A percentile compares a stretch with the other conserved stretches of the same genome.
phyloP scores from a whole-genome alignment of 2,329 filamentous ascomycete genomes.

The Aureobasidium sp. region DNA sequence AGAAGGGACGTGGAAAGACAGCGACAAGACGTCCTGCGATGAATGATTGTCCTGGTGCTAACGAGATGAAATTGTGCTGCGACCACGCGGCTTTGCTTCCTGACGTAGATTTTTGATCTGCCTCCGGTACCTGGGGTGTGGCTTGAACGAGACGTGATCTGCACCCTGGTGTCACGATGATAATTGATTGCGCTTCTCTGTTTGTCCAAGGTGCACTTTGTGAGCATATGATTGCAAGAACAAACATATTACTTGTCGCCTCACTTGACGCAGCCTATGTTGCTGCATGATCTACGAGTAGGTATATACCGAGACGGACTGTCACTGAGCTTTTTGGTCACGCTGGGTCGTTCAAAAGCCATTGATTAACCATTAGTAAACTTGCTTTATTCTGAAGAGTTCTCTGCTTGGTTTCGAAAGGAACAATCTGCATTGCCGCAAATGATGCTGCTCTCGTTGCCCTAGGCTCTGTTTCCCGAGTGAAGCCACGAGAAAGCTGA shows the following conservation, averaged over 20 bases:
- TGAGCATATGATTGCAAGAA: neutral
- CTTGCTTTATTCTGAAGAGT: neutral
- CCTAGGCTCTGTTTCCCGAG: slow-evolving; percentile 3
- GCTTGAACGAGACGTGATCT: slow-evolving; percentile 2
- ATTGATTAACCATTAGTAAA: neutral
- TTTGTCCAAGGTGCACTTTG: neutral
- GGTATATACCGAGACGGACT: neutral
- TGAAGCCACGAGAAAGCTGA: slow-evolving; percentile 94
- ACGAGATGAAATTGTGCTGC: neutral
- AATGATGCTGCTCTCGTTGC: neutral
- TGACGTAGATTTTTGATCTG: slow-evolving; percentile 2
- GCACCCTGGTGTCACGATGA: neutral
- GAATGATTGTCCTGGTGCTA: neutral
- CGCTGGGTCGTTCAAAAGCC: neutral
- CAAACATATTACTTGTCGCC: neutral
- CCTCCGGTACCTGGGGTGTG: slow-evolving; percentile 3
- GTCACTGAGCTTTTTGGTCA: neutral
- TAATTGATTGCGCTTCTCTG: neutral
- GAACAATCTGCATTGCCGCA: neutral
- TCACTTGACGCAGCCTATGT: neutral
- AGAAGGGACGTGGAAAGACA: neutral
- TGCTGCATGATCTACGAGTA: neutral
- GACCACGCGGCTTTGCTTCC: neutral
- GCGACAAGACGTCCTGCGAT: neutral
- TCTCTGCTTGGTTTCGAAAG: neutral